Evolutionary conservation across 2,329 filamentous ascomycete species (phyloP), one percentile per base, ranked within the genome.

Genomic region (Pezicula neosporulosa): DNA sequence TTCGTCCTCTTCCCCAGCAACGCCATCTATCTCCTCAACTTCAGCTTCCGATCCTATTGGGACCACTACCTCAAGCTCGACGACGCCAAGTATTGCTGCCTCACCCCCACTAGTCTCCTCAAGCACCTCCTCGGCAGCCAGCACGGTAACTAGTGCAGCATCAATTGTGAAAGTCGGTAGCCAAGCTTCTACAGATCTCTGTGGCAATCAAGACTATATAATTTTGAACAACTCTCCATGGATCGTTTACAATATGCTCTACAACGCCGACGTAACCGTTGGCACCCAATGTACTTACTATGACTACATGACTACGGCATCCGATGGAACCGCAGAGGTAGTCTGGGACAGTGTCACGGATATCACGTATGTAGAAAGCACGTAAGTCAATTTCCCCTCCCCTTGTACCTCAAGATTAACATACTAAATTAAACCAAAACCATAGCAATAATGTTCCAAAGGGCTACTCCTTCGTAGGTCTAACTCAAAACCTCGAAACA

Each of bases 241-340:
- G 71, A 73, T 75, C 42, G 70, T 74, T n/a, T 73, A 66, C 59
- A 72, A 70, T 55, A 75, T 74, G 71, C 70, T 71, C 50, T 74
- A 74, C 62, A 71, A 71, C 56, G 66, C 69, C 44, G 60, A 66
- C 27, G 54, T 64, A 44, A 72, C 71, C 38, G 62, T 63, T 8
- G 72, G 72, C 6, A 68, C 64, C n/a, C 67, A 67, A 38, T 74
- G 72, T 61, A 73, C 71, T 1, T 63, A 63, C 43, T 74, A 70
- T 55, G 64, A 66, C 16, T 59, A 62, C 35, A 63, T 68, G 12
- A 59, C 62, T 0, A 66, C 63, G 2, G 52, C 55, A 13, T 45
- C 56, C 13, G 59, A 58, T n/a, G 69, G 69, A 7, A 62, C 62
- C n/a, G 64, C 67, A 48, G 59, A 68, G 16, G 66, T 73, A 18